phyloP scores from a whole-genome alignment of 225 moss, liverwort and hornwort genomes.

The Polytrichum formosum region DNA sequence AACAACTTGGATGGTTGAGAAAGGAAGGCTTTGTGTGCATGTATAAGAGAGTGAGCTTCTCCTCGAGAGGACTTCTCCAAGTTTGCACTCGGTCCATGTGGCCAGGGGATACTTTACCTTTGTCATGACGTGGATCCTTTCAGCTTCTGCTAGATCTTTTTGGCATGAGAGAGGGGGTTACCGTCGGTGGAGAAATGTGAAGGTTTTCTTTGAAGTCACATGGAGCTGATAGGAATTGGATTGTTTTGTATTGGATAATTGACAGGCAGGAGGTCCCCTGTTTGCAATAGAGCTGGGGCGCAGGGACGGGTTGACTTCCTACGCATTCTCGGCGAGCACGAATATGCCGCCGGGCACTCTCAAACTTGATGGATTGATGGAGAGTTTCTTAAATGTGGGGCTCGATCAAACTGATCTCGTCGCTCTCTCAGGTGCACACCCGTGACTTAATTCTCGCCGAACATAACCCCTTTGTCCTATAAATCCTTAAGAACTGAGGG shows the following conservation, averaged over 20 bases:
- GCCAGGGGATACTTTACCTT: too few relatives aligned
- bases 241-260: background rate
- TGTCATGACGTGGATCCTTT: too few relatives aligned
- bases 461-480: too few relatives aligned
- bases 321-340: slow-evolving; percentile 33
- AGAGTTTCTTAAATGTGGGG: slow-evolving; percentile 29
- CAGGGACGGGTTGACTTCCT: slow-evolving; percentile 40
- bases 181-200: background rate
- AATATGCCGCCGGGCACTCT: slow-evolving; percentile 18
- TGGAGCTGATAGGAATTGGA: background rate
- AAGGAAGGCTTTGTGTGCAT: background rate
- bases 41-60: background rate
- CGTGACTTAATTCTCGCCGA: too few relatives aligned
- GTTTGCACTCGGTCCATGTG: too few relatives aligned
- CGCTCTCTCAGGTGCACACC: slow-evolving; percentile 36
- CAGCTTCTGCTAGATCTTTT: too few relatives aligned
- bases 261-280: slow-evolving; percentile 38
- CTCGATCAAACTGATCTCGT: slow-evolving; percentile 42
- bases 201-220: background rate
- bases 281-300: slow-evolving; percentile 41
- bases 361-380: slow-evolving; percentile 24
- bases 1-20: too few relatives aligned
- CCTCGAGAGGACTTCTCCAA: too few relatives aligned
- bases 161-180: background rate
- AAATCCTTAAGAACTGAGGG: too few relatives aligned